Percentiles rank a stretch among this genome's conserved stretches.
Conservation (phyloP, 1,139 yeast species). For the Arxiozyma heterogenica region DNA sequence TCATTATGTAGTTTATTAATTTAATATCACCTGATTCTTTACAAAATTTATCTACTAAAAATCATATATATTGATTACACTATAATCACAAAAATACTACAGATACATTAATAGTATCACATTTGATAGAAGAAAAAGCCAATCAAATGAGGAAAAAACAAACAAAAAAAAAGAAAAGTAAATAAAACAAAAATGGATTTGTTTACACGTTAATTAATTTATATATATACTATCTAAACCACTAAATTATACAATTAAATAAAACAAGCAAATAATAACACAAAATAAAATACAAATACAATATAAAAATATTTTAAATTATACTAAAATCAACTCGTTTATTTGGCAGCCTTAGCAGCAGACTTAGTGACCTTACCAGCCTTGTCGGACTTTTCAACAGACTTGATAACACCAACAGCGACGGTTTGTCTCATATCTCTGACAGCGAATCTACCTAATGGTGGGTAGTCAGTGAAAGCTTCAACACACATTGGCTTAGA, state of each 20-base stretch:
- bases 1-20: too few relatives aligned
- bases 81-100: neutral
- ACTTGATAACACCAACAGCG: slow-evolving; percentile 99
- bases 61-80: neutral
- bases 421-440: slow-evolving; percentile 99
- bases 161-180: neutral
- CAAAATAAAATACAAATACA: neutral
- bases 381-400: slow-evolving; percentile 86
- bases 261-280: neutral
- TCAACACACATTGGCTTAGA: slow-evolving; percentile 97
- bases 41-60: neutral
- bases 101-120: too few relatives aligned
- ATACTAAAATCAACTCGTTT: slow-evolving; percentile 30
- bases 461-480: slow-evolving; percentile 96
- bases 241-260: neutral
- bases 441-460: slow-evolving; percentile 98
- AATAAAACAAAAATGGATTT: slow-evolving; percentile 2
- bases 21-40: neutral
- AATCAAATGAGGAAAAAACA: too few relatives aligned
- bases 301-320: neutral
- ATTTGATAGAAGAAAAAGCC: too few relatives aligned
- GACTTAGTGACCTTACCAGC: slow-evolving; percentile 99
- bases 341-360: slow-evolving; percentile 96
- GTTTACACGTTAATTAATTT: neutral
- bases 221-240: neutral